Evolutionary conservation across 1,284 basidiomycete species (phyloP).

Genomic region (Gomphus bonarii): DNA sequence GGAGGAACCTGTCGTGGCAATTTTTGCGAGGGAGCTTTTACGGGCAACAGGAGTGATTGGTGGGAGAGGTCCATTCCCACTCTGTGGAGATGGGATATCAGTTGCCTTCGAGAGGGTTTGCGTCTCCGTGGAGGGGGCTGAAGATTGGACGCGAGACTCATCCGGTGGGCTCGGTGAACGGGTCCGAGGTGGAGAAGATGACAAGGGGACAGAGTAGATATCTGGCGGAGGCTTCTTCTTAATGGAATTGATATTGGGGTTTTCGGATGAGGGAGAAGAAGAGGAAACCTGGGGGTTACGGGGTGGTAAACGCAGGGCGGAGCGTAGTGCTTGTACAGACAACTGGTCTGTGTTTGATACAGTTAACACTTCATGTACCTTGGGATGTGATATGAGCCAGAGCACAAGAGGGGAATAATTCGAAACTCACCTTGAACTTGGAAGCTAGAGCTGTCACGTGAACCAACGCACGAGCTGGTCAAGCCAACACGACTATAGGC

Average conservation of each 20-base stretch:
- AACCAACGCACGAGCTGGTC: conserved; percentile 16
- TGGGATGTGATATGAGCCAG: neutral
- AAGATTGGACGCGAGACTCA: neutral
- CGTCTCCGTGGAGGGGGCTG: neutral
- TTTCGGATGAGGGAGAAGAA: neutral
- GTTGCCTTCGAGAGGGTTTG: neutral
- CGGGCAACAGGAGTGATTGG: neutral
- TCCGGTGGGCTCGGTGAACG: neutral
- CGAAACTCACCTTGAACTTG: conserved; percentile 13
- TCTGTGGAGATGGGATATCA: neutral
- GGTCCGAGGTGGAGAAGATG: neutral
- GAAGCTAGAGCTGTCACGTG: conserved; percentile 15
- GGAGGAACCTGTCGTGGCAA: neutral
- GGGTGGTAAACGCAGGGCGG: conserved; percentile 2
- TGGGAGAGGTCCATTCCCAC: neutral
- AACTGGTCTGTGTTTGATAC: conserved; percentile 4
- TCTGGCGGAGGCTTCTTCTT: neutral
- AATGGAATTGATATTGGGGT: neutral
- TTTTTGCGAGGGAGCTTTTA: neutral
- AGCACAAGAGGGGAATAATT: neutral
- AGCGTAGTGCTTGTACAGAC: conserved; percentile 2
- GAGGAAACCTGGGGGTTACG: neutral
- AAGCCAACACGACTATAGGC: neutral
- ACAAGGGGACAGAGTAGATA: neutral
- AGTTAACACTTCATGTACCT: conserved; percentile 1